Percentiles rank a stretch among this genome's conserved stretches.
Conservation (phyloP, 2,329 filamentous ascomycete species). For the Exophiala phaeomuriformis region DNA sequence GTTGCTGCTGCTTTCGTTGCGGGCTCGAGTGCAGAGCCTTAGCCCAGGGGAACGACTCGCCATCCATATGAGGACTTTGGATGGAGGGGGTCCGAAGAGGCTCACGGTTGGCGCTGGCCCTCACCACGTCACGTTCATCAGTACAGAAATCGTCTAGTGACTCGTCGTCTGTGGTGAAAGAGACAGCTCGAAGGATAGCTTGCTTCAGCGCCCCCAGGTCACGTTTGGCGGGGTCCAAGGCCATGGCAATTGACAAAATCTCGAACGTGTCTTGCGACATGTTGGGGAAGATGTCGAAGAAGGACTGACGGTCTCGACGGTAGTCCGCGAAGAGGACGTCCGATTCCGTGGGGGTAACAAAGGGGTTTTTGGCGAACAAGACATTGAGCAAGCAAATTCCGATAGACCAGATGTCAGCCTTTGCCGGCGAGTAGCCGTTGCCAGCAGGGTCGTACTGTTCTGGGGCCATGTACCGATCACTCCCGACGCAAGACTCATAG, state of each 20-base stretch:
- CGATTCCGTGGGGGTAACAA: slow-evolving; percentile 80
- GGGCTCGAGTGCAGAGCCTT: slow-evolving; percentile 76
- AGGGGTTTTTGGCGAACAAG: slow-evolving; percentile 92
- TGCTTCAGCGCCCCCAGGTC: slow-evolving; percentile 71
- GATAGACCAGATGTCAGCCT: slow-evolving; percentile 95
- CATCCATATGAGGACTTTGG: slow-evolving; percentile 73
- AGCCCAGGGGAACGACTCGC: slow-evolving; percentile 86
- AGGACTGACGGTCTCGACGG: slow-evolving; percentile 81
- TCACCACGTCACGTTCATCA: slow-evolving; percentile 66
- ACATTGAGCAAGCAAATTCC: slow-evolving; percentile 95
- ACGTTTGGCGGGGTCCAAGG: slow-evolving; percentile 81
- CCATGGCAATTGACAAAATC: slow-evolving; percentile 83
- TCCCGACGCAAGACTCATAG: slow-evolving; percentile 86
- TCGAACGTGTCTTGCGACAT: slow-evolving; percentile 99
- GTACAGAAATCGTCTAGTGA: slow-evolving; percentile 76
- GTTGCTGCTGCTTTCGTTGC: slow-evolving; percentile 64
- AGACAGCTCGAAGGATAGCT: slow-evolving; percentile 70
- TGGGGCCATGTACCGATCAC: slow-evolving; percentile 97
- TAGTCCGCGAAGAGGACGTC: slow-evolving; percentile 93
- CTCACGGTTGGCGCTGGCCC: slow-evolving; percentile 80
- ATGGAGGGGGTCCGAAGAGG: slow-evolving; percentile 92
- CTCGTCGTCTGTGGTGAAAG: slow-evolving; percentile 92
- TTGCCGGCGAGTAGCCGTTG: slow-evolving; percentile 81
- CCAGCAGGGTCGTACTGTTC: slow-evolving; percentile 91
- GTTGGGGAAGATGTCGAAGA: slow-evolving; percentile 96